A percentile compares a stretch with the other conserved stretches of the same genome.
phyloP scores from a whole-genome alignment of 1,139 yeast species.

The Yamadazyma oceani region DNA sequence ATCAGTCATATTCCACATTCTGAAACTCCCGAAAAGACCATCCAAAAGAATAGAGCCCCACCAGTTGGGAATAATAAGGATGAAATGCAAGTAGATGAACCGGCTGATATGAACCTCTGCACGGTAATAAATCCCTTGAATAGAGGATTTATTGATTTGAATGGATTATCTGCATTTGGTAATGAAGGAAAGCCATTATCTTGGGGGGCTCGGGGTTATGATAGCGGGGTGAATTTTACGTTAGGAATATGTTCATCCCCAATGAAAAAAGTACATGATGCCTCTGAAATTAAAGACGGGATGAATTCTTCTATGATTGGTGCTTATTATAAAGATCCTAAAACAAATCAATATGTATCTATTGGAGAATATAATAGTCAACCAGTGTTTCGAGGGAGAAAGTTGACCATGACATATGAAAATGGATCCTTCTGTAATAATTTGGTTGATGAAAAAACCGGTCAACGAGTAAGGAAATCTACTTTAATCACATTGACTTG shows the following conservation, averaged over 20 bases:
- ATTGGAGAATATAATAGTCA: constrained; percentile 62
- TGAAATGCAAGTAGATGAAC: not conserved
- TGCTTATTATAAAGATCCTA: constrained; percentile 61
- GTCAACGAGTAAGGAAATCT: constrained; percentile 53
- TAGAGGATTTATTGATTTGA: constrained; percentile 55
- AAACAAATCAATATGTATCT: constrained; percentile 53
- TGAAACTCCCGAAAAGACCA: too few relatives aligned
- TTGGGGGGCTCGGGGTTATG: constrained; percentile 73
- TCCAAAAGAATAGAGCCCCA: too few relatives aligned
- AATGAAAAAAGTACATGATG: constrained; percentile 37
- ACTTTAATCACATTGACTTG: constrained; percentile 75
- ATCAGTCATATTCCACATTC: constrained; percentile 13
- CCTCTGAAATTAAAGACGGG: constrained; percentile 35
- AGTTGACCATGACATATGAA: constrained; percentile 66
- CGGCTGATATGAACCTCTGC: constrained; percentile 19
- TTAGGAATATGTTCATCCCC: constrained; percentile 77
- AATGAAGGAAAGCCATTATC: constrained; percentile 47
- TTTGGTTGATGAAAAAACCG: constrained; percentile 30
- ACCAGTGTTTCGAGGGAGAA: constrained; percentile 71
- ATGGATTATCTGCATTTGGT: constrained; percentile 47
- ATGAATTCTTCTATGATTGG: constrained; percentile 57
- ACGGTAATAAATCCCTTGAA: constrained; percentile 54
- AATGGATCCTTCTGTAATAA: constrained; percentile 69
- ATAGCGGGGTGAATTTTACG: constrained; percentile 72
- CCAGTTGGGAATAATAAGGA: not conserved